Base-by-base conservation (phyloP, 805 yeast genomes). In the Cyberlindnera americana region DNA sequence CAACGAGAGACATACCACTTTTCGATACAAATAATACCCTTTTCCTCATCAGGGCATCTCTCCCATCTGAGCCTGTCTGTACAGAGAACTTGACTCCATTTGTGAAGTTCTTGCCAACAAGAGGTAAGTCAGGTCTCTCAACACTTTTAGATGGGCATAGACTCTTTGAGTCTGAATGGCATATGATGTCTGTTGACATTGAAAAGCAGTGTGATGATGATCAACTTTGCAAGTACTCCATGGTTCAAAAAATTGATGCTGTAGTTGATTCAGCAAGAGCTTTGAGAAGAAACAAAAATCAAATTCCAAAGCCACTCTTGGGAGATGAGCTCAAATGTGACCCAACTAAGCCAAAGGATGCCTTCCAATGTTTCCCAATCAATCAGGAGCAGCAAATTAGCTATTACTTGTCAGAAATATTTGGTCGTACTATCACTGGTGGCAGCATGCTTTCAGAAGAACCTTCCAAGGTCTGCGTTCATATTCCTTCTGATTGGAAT, bases 61-160 rank as follows among this genome's bases (percentile, higher is more conserved):
- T 93, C 35, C 96, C 99, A 1, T 77, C 91, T 46, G 99, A 93
- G 57, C 96, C 97, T 0, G 81, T 93, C 14, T 93, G 99, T 62
- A 93, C 99, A 0, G 99, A 93, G 60, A 93, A 93, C 63, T 70
- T 93, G 56, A 91, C 99, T 0, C 98, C 99, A 0, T 88, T 91
- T 51, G 61, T 93, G 46, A 90, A 89, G 57, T 67, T 93, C 45
- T 70, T 93, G 21, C 98, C 99, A 3, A 85, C 97, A 10, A 82
- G 87, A 56, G 97, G 96, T 2, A 83, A 81, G 58, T 80, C 95
- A 0, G 99, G 99, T 3, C 67, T 93, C 28, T 76, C 95, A 0
- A 75, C 95, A 0, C 67, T 91, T 29, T 67, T 93, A 18, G 95
- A 89, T 52, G 98, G 99, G 15, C 96, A 88, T 59, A 81, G 81